phyloP scores from a whole-genome alignment of 2,329 filamentous ascomycete genomes.

The Raffaelea ambrosiae region DNA sequence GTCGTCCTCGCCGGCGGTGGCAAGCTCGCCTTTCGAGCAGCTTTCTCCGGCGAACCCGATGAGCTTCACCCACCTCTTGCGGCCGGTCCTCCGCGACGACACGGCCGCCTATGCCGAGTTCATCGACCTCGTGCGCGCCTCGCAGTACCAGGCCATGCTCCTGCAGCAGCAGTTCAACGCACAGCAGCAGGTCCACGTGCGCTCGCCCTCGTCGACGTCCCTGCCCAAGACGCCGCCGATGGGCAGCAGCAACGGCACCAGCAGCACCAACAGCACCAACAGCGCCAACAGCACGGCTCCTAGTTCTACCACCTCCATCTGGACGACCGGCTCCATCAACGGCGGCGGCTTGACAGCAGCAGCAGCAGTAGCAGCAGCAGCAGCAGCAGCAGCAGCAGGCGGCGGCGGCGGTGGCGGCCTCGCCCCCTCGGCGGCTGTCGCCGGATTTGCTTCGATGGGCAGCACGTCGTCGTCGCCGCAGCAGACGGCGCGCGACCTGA shows the following conservation, averaged over 20 bases:
- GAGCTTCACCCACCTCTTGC: constrained; percentile 75
- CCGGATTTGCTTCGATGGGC: constrained; percentile 13
- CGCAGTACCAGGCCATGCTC: constrained; percentile 22
- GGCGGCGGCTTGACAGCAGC: too few species aligned
- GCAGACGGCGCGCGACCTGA: constrained; percentile 37
- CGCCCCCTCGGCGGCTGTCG: constrained; percentile 22
- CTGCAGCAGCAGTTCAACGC: constrained; percentile 29
- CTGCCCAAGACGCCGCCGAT: constrained; percentile 29
- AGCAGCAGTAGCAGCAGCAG: neutral
- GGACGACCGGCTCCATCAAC: too few species aligned
- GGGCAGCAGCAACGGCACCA: neutral
- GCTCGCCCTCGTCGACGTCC: constrained; percentile 48
- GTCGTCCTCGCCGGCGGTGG: neutral
- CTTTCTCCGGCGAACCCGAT: constrained; percentile 49
- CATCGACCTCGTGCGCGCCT: constrained; percentile 61
- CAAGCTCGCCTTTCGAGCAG: constrained; percentile 12
- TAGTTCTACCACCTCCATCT: too few species aligned
- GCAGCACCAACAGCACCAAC: too few species aligned
- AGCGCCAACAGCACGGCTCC: too few species aligned
- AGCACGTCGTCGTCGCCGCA: constrained; percentile 28
- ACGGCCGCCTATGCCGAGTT: constrained; percentile 80
- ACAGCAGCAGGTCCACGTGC: constrained; percentile 49
- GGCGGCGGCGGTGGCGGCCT: constrained; percentile 31
- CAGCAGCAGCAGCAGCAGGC: constrained; percentile 32
- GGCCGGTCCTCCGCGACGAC: constrained; percentile 76